phyloP scores from a whole-genome alignment of 257 asterid genomes.

The Fraxinus excelsior region DNA sequence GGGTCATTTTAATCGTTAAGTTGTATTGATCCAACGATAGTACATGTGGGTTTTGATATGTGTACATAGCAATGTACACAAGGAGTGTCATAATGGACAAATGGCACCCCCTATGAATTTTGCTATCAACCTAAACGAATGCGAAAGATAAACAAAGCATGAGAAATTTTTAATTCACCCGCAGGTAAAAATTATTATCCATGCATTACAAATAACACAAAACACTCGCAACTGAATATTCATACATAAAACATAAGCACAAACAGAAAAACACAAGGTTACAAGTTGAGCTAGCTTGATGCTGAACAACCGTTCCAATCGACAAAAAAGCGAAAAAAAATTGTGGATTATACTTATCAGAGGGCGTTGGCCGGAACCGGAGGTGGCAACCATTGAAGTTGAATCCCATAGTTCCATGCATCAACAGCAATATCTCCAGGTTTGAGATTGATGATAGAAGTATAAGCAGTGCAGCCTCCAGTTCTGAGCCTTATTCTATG shows the following conservation, averaged over 20 bases:
- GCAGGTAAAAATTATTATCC: too few species aligned
- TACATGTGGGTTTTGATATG: too few species aligned
- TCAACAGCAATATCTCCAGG: slow-evolving; percentile 19
- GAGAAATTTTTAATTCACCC: too few species aligned
- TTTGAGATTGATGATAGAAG: slow-evolving; percentile 34
- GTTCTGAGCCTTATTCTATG: slow-evolving; percentile 36
- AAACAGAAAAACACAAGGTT: background rate
- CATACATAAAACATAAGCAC: too few species aligned
- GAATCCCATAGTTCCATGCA: slow-evolving; percentile 43
- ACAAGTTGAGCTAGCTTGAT: background rate
- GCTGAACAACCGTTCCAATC: background rate
- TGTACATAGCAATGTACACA: too few species aligned
- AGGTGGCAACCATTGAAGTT: slow-evolving; percentile 48
- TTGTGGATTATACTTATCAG: background rate
- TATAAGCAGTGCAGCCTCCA: slow-evolving; percentile 48
- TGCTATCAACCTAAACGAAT: too few species aligned
- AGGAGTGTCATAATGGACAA: too few species aligned
- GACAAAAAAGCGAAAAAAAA: background rate
- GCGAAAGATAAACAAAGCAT: too few species aligned
- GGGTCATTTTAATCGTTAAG: too few species aligned
- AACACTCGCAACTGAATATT: background rate
- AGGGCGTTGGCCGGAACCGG: background rate
- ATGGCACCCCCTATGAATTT: too few species aligned
- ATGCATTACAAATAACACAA: too few species aligned
- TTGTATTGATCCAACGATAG: too few species aligned